Conservation (phyloP, 2,329 filamentous ascomycete genomes). For the Dactylellina haptotyla region DNA sequence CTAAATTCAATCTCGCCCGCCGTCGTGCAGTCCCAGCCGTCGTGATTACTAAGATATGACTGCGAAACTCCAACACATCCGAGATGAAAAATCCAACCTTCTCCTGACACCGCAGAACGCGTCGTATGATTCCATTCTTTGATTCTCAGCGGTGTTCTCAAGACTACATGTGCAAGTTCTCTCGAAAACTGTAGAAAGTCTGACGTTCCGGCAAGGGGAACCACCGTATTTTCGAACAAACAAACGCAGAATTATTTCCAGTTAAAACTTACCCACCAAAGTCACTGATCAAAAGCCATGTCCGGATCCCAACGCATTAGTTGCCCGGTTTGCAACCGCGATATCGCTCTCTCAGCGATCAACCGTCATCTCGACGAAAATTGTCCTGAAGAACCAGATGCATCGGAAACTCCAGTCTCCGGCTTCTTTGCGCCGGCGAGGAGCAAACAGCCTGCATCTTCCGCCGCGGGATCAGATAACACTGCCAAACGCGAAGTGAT, state of each 20-base stretch:
- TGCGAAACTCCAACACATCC: slow-evolving; percentile 32
- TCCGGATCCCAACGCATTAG: slow-evolving; percentile 45
- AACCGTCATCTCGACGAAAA: slow-evolving; percentile 90
- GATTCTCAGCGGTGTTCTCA: too few relatives aligned
- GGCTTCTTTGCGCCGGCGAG: slow-evolving; percentile 24
- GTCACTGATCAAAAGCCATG: background rate
- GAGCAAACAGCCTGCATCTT: slow-evolving; percentile 16
- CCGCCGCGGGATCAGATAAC: background rate
- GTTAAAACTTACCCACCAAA: background rate
- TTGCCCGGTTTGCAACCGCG: slow-evolving; percentile 82
- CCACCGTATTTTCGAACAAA: background rate
- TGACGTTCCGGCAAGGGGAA: background rate
- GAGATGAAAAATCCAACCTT: slow-evolving; percentile 38
- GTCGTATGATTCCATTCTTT: slow-evolving; percentile 19
- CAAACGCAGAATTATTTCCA: background rate
- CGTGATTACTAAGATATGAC: slow-evolving; percentile 33
- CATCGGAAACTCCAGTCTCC: slow-evolving; percentile 9
- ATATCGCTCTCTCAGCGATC: slow-evolving; percentile 78
- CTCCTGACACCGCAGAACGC: slow-evolving; percentile 47
- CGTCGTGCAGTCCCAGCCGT: background rate
- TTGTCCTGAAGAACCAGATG: slow-evolving; percentile 64
- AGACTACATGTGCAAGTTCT: background rate
- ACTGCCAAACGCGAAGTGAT: background rate
- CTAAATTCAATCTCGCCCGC: too few relatives aligned
- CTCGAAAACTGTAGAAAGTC: background rate